These are phyloP conservation scores for Gonapodya sp. DNA, from an alignment of 192 early-diverging fungal species.

Conservation along the genomic window DNA sequence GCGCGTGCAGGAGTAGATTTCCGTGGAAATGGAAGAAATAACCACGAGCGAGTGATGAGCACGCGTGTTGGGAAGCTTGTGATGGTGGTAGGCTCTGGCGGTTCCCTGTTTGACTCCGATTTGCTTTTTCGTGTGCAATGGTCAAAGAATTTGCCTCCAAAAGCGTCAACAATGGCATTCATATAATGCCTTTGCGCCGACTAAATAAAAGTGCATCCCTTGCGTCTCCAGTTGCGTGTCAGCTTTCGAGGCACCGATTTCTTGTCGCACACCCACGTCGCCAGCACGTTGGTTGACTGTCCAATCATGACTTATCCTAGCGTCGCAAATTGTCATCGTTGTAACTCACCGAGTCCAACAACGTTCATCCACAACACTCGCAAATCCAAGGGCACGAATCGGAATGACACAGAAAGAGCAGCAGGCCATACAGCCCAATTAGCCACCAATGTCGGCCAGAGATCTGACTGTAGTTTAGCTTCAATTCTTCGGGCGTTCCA, in stretches of 20 bases:
- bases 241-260: not conserved
- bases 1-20: no score
- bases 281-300: no score
- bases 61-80: no score
- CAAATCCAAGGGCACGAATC: not conserved
- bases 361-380: constrained; percentile 2
- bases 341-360: not conserved
- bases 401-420: not conserved
- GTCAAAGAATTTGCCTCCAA: no score
- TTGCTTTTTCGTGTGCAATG: no score
- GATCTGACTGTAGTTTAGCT: not conserved
- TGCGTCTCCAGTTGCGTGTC: not conserved
- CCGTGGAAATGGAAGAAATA: no score
- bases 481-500: not conserved
- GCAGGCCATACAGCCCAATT: constrained; percentile 8
- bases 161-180: no score
- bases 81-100: no score
- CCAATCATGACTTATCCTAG: no score
- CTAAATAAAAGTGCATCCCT: not conserved
- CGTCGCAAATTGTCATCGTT: not conserved
- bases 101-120: not conserved
- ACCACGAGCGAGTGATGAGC: no score
- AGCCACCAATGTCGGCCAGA: not conserved
- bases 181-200: no score
- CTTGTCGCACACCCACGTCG: no score